phyloP scores from a whole-genome alignment of 768 basidiomycete genomes.

The Lactarius quietus region DNA sequence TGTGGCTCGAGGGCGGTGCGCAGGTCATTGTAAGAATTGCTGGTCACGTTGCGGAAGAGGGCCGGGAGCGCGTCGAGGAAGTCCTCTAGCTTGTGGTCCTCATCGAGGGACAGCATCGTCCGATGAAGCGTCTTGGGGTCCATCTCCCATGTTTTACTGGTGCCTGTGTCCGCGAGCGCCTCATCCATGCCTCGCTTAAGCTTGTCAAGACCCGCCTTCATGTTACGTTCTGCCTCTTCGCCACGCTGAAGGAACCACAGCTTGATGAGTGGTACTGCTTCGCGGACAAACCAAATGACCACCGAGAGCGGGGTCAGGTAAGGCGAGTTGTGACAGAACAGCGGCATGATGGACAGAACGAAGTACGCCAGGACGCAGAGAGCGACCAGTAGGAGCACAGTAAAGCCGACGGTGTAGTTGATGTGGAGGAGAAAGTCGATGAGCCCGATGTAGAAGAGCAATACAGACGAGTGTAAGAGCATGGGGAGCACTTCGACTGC shows the following conservation, averaged over 20 bases:
- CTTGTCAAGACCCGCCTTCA: not conserved
- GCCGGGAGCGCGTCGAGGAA: conserved; percentile 16
- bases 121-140: conserved; percentile 4
- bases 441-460: conserved; percentile 23
- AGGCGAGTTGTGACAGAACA: conserved; percentile 15
- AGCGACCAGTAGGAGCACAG: conserved; percentile 2
- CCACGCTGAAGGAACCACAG: conserved; percentile 3
- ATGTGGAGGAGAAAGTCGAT: conserved; percentile 17
- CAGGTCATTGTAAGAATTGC: not conserved
- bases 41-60: not conserved
- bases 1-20: not conserved
- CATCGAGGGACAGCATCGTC: conserved; percentile 13
- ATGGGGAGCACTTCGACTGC: conserved; percentile 23
- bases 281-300: not conserved
- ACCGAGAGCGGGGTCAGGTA: conserved; percentile 23
- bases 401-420: conserved; percentile 11
- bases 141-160: not conserved
- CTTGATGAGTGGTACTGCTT: conserved; percentile 2
- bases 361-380: conserved; percentile 7
- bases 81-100: conserved; percentile 15
- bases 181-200: conserved; percentile 9
- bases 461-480: conserved; percentile 21
- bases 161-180: conserved; percentile 2
- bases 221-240: too few species aligned
- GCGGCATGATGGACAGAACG: conserved; percentile 14